These are phyloP conservation scores for Cynara cardunculus DNA, from an alignment of 129 eudicot species.

Conservation along the genomic window DNA sequence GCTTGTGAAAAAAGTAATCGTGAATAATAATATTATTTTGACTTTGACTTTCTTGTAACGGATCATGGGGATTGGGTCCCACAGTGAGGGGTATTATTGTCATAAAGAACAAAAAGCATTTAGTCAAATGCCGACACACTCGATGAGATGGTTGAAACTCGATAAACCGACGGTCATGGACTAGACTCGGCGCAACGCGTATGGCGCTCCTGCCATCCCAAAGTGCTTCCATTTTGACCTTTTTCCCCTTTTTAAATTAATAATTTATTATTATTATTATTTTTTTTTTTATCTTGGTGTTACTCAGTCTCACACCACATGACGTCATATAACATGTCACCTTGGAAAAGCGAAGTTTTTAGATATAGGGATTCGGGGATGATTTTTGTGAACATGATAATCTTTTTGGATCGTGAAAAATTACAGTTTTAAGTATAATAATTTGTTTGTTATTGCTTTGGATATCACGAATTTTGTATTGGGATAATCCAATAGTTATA, in stretches of 20 bases:
- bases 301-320: too few species aligned
- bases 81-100: background rate
- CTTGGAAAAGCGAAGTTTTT: too few species aligned
- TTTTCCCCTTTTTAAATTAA: background rate
- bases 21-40: slow-evolving; percentile 15
- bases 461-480: too few species aligned
- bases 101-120: background rate
- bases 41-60: slow-evolving; percentile 7
- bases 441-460: too few species aligned
- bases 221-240: slow-evolving; percentile 17
- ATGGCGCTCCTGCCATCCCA: slow-evolving; percentile 23
- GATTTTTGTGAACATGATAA: too few species aligned
- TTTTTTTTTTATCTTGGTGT: too few species aligned
- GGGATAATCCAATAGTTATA: too few species aligned
- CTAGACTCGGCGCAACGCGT: slow-evolving; percentile 17
- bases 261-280: too few species aligned
- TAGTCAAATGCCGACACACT: slow-evolving; percentile 32
- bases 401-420: too few species aligned
- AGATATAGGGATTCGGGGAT: too few species aligned
- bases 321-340: too few species aligned
- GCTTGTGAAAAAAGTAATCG: background rate
- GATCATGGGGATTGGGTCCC: slow-evolving; percentile 3
- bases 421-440: too few species aligned
- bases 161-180: background rate
- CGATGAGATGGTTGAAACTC: slow-evolving; percentile 30